Percentiles rank a stretch among this genome's conserved stretches.
Evolutionary conservation across 306 rosid genomes (phyloP).

Genomic region (Carpinus fangiana): DNA sequence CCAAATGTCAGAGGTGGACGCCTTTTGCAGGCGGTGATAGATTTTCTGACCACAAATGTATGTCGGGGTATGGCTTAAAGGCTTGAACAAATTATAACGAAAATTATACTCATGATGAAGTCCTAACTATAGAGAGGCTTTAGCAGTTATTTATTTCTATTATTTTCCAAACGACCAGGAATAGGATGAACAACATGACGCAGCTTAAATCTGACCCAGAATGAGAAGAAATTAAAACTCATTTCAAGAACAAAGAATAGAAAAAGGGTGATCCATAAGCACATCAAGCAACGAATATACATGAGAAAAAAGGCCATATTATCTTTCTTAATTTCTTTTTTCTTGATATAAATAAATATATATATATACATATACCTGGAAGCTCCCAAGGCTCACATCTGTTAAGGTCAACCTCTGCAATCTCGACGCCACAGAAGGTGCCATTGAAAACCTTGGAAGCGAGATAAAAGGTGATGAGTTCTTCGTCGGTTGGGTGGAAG

Average conservation of each 20-base stretch:
- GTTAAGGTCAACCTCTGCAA: slow-evolving; percentile 73
- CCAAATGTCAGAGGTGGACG: background rate
- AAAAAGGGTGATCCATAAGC: background rate
- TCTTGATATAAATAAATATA: background rate
- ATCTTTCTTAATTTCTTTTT: no score
- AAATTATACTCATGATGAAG: background rate
- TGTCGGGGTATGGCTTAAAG: background rate
- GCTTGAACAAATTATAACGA: no score
- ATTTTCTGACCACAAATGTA: slow-evolving; percentile 10
- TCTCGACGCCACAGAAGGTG: slow-evolving; percentile 37
- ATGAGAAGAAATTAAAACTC: background rate
- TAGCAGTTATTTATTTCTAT: background rate
- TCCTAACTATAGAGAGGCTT: background rate
- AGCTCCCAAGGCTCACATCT: slow-evolving; percentile 87
- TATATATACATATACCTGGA: slow-evolving; percentile 59
- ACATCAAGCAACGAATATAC: background rate
- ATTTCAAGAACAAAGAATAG: background rate
- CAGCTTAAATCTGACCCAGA: background rate
- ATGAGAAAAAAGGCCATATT: background rate
- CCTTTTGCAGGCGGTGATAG: background rate
- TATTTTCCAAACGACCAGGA: background rate
- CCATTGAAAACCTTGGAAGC: slow-evolving; percentile 62
- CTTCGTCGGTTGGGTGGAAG: slow-evolving; percentile 87
- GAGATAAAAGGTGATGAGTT: slow-evolving; percentile 65
- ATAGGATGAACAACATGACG: no score